phyloP scores from a whole-genome alignment of 2,329 filamentous ascomycete genomes.

The Basipetospora chlamydospora region DNA sequence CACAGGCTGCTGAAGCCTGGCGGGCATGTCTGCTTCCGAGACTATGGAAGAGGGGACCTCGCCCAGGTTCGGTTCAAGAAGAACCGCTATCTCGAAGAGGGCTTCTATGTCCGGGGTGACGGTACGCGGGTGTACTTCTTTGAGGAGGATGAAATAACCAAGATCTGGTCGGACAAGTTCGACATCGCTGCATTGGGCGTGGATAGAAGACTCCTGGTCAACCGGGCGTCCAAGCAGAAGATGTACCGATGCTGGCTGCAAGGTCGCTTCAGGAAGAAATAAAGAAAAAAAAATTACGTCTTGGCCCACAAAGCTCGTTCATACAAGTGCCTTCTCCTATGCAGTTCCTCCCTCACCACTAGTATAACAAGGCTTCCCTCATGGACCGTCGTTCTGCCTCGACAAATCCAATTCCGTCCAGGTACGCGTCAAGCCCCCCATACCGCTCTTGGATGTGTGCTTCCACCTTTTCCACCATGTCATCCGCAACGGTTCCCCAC shows the following conservation, averaged over 20 bases:
- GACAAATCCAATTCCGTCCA: conserved; percentile 46
- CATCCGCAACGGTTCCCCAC: conserved; percentile 51
- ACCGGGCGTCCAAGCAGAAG: conserved; percentile 78
- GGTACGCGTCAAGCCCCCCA: conserved; percentile 52
- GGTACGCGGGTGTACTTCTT: conserved; percentile 98
- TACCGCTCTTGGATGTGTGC: conserved; percentile 45
- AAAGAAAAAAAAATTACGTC: conserved; percentile 11
- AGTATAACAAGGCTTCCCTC: conserved; percentile 22
- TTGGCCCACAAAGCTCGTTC: background rate
- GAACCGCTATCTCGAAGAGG: conserved; percentile 83
- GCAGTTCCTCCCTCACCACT: background rate
- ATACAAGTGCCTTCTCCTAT: background rate
- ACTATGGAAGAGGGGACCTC: conserved; percentile 90
- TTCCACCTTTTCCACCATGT: conserved; percentile 47
- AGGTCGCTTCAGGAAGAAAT: conserved; percentile 62
- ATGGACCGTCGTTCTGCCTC: conserved; percentile 24
- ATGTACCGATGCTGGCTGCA: conserved; percentile 99
- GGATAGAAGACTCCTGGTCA: conserved; percentile 82
- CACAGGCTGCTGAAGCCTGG: conserved; percentile 75
- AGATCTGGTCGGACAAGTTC: conserved; percentile 61
- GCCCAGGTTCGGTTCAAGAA: conserved; percentile 97
- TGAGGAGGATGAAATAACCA: conserved; percentile 64
- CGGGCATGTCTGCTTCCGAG: conserved; percentile 86
- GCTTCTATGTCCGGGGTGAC: conserved; percentile 93
- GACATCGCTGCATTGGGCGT: conserved; percentile 66